These are phyloP conservation scores for Pythium phragmitis DNA, from an alignment of 352 stramenopile species.

Conservation along the genomic window DNA sequence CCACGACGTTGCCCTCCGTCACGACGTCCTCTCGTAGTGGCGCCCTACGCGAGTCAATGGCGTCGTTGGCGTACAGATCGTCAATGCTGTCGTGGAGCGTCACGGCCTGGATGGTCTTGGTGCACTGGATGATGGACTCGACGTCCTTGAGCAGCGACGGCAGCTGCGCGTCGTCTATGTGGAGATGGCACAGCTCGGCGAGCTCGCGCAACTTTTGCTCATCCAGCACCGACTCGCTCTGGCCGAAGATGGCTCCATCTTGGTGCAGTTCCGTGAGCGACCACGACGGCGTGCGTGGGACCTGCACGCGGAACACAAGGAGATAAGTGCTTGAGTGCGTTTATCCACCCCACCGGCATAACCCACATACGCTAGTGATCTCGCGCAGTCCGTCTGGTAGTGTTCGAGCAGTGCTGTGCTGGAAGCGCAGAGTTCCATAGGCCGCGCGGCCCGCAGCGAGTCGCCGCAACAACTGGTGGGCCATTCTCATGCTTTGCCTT, in stretches of 20 bases:
- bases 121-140: constrained; percentile 87
- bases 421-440: constrained; percentile 4
- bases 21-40: constrained; percentile 75
- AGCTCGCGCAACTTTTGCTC: constrained; percentile 74
- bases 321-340: not conserved
- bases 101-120: constrained; percentile 81
- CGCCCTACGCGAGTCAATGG: constrained; percentile 50
- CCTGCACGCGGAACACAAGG: constrained; percentile 22
- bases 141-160: constrained; percentile 75
- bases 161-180: constrained; percentile 71
- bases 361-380: constrained; percentile 43
- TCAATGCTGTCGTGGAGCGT: constrained; percentile 83
- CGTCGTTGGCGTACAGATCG: constrained; percentile 71
- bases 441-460: constrained; percentile 11
- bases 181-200: constrained; percentile 79
- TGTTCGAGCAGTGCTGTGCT: constrained; percentile 9
- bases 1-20: constrained; percentile 67
- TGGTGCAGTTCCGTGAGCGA: constrained; percentile 80
- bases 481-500: not conserved
- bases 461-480: constrained; percentile 23
- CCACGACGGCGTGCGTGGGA: constrained; percentile 74
- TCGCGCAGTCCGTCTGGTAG: constrained; percentile 57
- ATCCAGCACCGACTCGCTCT: constrained; percentile 52
- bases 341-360: not conserved
- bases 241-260: constrained; percentile 40